phyloP scores from a whole-genome alignment of 768 basidiomycete genomes.

The Cytidiella melzeri region DNA sequence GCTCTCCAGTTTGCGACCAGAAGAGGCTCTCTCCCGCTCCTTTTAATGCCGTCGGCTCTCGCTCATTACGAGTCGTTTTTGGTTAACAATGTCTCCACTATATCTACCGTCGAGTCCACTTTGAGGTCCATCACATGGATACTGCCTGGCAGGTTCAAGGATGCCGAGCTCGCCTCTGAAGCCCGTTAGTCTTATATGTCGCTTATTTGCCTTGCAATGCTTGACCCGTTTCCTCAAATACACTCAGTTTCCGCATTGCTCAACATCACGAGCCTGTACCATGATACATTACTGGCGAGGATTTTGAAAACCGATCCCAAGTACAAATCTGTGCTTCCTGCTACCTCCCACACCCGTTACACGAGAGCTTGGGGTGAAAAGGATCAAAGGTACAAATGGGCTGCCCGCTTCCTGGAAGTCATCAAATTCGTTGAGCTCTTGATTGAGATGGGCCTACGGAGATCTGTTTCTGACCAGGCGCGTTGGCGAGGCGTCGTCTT shows the following conservation, averaged over 20 bases:
- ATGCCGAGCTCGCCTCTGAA: constrained; percentile 94
- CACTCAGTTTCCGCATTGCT: constrained; percentile 76
- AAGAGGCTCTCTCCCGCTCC: constrained; percentile 2
- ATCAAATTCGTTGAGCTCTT: constrained; percentile 79
- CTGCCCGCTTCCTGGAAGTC: constrained; percentile 66
- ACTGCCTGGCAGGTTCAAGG: constrained; percentile 93
- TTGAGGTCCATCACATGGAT: constrained; percentile 92
- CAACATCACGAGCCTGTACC: constrained; percentile 88
- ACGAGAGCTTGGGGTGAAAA: constrained; percentile 82
- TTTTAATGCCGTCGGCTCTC: constrained; percentile 53
- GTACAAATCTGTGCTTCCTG: constrained; percentile 69
- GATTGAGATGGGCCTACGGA: constrained; percentile 80
- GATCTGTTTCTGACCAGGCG: constrained; percentile 56
- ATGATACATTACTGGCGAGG: constrained; percentile 82
- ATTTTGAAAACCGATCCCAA: constrained; percentile 59
- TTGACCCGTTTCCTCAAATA: constrained; percentile 5
- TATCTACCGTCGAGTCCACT: constrained; percentile 84
- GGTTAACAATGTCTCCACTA: constrained; percentile 77
- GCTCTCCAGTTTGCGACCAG: background rate
- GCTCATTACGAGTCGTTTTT: constrained; percentile 80
- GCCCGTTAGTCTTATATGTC: constrained; percentile 56
- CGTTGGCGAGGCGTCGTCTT: constrained; percentile 75
- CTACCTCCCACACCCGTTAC: constrained; percentile 79
- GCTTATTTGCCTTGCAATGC: constrained; percentile 9
- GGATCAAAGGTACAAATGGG: constrained; percentile 69